Evolutionary conservation across 768 basidiomycete species (phyloP), one percentile per base, ranked within the genome.

Genomic region (Fomitopsis pulvina): DNA sequence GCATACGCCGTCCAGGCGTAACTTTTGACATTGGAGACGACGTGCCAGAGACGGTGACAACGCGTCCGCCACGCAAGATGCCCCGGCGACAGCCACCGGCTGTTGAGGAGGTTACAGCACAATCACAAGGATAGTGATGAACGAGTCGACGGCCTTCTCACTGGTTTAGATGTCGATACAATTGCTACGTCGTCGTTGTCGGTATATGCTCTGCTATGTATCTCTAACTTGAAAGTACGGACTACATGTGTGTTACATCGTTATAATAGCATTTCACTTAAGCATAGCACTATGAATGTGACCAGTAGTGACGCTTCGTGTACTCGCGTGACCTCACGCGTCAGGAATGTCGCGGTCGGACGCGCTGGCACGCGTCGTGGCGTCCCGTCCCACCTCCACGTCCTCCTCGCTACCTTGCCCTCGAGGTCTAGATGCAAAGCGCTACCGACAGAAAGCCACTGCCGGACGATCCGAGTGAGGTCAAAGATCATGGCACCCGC

Each of bases 1-100:
- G 66, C 26, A 53, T 66, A 14, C 61, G 59, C 18, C 60, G 64
- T 5, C 67, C 67, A 8, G 67, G 67, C 3, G 67, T 68, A 6
- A 64, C 63, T 34, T 68, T 68, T 45, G 66, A 68, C 38, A 47
- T 62, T 7, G 52, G 50, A 10, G 66, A 64, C 22, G 64, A 66
- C n/a, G 51, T 53, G 4, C 51, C 56, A 3, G 60, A 63, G 30
- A 22, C 9, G 37, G 16, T 14, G 4, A 21, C 41, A 4, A 42
- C 41, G 6, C 47, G 38, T 6, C 12, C 47, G 16, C 47, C 22
- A 11, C 30, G 26, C 18, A 22, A 20, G 37, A 24, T 24, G 27
- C 25, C 37, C 18, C 37, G 37, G 6, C n/a, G 47, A 21, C 47
- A 38, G 22, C 27, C 20, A 14, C 21, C 10, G 4, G 20, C 20